Base-by-base conservation (phyloP, 495 filamentous ascomycete species). In the Haplographium delicatum region DNA sequence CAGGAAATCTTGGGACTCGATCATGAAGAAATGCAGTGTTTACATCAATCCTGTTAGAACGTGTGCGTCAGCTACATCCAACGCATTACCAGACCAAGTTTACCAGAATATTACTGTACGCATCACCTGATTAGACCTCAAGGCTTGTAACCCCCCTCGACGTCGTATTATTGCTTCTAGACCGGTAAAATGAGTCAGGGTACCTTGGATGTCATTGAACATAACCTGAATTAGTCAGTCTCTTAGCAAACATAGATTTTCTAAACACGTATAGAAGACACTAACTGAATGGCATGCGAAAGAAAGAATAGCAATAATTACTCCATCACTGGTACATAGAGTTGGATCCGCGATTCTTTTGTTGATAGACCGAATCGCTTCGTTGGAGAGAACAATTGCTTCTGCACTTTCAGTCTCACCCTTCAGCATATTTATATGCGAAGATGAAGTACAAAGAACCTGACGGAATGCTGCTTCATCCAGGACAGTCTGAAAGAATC, bases 81-180 rank as follows among this genome's bases (percentile, higher is more conserved):
- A 27, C 4, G 3, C 20, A 20, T 24, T 41, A 11, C 18, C 15
- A 8, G 40, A n/a, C 20, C 9, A 44, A 15, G 9, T 26, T 44
- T 19, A 53, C 50, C 50, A 53, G 18, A 53, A 53, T 40, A 53
- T 10, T 3, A 53, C 16, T 16, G 33, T 53, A 6, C 50, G 28
- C 20, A 47, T 11, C n/a, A 46, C 33, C 1, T 34, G 41, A 31
- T 39, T 53, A 6, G 25, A 15, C 7, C 18, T 20, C 23, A 53
- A 23, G 3, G 34, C 24, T 8, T 13, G 9, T 20, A 53, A 39
- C 4, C 50, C 50, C 3, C 50, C 50, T 25, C 42, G 39, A 8
- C 20, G n/a, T 13, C 33, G 50, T 39, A 53, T 39, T 7, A 53
- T 46, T 18, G 27, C 42, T 34, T 46, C 42, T 10, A 53, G 33